phyloP scores from a whole-genome alignment of 2,329 filamentous ascomycete species.

The Cladosporium sp. region DNA sequence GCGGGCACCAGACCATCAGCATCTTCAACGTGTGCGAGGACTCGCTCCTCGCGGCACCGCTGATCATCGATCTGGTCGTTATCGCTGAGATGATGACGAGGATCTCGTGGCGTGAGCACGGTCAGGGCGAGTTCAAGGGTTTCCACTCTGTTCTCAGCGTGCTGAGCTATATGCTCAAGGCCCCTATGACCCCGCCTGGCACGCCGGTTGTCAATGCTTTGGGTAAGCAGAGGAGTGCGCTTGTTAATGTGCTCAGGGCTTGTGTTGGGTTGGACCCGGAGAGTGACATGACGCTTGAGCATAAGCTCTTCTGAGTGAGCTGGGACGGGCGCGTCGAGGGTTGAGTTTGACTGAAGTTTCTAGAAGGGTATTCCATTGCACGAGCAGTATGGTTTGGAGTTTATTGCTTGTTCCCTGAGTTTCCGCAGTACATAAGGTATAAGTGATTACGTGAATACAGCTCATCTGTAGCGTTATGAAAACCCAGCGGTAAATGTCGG shows the following conservation, averaged over 20 bases:
- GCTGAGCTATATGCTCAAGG: conserved; percentile 98
- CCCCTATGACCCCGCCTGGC: conserved; percentile 86
- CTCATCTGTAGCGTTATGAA: no score
- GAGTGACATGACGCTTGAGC: conserved; percentile 98
- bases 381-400: no score
- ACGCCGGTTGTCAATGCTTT: conserved; percentile 94
- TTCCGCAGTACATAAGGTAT: no score
- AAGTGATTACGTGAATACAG: no score
- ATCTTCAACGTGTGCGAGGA: conserved; percentile 99
- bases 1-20: conserved; percentile 96
- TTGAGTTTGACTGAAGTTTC: no score
- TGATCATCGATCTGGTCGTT: conserved; percentile 95
- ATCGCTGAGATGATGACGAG: conserved; percentile 98
- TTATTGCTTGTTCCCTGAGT: no score
- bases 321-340: no score
- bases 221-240: conserved; percentile 87
- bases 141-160: conserved; percentile 98
- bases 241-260: conserved; percentile 98
- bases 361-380: no score
- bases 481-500: no score
- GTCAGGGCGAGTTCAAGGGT: conserved; percentile 70
- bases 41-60: conserved; percentile 87
- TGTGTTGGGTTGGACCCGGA: conserved; percentile 96
- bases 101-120: conserved; percentile 74
- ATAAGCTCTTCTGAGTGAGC: conserved; percentile 71